These are phyloP conservation scores for Cucumis sativus DNA, from an alignment of 306 rosid genomes.

Conservation along the genomic window DNA sequence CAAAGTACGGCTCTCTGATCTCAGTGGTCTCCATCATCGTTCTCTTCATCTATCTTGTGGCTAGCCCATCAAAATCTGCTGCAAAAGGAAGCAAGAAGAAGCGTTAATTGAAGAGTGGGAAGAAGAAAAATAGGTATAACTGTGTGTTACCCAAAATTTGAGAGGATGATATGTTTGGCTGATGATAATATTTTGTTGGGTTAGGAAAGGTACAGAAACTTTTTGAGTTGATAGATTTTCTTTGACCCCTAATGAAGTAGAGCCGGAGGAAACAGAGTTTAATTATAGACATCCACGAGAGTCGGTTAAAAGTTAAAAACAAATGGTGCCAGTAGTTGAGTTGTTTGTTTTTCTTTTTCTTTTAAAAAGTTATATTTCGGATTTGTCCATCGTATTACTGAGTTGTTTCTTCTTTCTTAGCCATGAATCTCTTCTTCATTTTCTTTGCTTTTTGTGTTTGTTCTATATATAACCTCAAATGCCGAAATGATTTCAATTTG, in stretches of 20 bases:
- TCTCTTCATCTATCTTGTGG: conserved; percentile 59
- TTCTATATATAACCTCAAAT: no score
- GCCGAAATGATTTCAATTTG: no score
- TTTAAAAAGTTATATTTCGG: not conserved
- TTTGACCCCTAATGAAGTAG: not conserved
- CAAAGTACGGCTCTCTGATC: conserved; percentile 77
- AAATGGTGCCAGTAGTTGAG: not conserved
- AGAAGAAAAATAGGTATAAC: not conserved
- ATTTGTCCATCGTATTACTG: not conserved
- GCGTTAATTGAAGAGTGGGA: conserved; percentile 34
- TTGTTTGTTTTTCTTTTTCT: not conserved
- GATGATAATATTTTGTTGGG: not conserved
- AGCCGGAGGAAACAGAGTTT: not conserved
- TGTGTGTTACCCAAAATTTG: not conserved
- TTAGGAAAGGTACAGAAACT: conserved; percentile 1
- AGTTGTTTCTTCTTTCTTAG: not conserved
- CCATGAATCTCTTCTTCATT: not conserved
- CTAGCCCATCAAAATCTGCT: conserved; percentile 67
- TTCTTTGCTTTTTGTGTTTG: not conserved
- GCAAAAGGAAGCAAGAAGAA: conserved; percentile 91
- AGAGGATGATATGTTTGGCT: not conserved
- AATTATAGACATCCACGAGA: not conserved
- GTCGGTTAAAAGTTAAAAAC: not conserved
- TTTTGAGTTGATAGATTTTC: not conserved
- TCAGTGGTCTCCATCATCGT: conserved; percentile 65